A percentile compares a stretch with the other conserved stretches of the same genome.
phyloP scores from a whole-genome alignment of 345 rosid species.

The Xanthoceras sorbifolium region DNA sequence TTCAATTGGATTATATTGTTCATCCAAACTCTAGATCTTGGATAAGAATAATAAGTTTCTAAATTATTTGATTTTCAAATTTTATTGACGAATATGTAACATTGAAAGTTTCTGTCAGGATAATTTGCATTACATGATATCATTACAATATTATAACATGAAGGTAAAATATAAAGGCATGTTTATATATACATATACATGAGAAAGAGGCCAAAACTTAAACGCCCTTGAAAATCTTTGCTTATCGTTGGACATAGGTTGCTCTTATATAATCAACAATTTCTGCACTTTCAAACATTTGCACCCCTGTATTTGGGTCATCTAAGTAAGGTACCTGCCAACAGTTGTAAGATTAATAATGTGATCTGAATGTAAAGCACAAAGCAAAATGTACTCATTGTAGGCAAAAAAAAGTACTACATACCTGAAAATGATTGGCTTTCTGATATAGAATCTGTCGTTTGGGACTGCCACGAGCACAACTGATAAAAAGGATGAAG shows the following conservation, averaged over 20 bases:
- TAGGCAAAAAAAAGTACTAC: neutral
- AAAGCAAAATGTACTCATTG: neutral
- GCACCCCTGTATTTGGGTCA: constrained; percentile 91
- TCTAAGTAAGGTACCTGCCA: constrained; percentile 80
- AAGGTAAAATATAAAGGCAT: constrained; percentile 13
- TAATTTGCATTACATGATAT: neutral
- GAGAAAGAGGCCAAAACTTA: neutral
- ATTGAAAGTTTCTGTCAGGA: neutral
- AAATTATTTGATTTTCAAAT: too few relatives aligned
- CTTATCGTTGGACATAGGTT: constrained; percentile 60
- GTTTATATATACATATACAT: neutral
- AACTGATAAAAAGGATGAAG: constrained; percentile 40
- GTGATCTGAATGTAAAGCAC: neutral
- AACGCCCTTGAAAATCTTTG: constrained; percentile 1
- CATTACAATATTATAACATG: neutral
- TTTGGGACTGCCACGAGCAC: constrained; percentile 90
- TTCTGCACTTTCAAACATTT: constrained; percentile 94
- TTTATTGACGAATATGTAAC: too few relatives aligned
- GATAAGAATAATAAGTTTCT: too few relatives aligned
- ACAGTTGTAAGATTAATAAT: constrained; percentile 1
- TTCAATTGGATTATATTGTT: too few relatives aligned
- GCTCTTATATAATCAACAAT: constrained; percentile 77
- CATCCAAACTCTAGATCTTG: too few relatives aligned
- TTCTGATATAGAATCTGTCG: constrained; percentile 58
- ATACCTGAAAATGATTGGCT: constrained; percentile 82